Percentiles rank a stretch among this genome's conserved stretches.
Evolutionary conservation across 805 yeast species (phyloP).

Genomic region (Starmera caribaea): DNA sequence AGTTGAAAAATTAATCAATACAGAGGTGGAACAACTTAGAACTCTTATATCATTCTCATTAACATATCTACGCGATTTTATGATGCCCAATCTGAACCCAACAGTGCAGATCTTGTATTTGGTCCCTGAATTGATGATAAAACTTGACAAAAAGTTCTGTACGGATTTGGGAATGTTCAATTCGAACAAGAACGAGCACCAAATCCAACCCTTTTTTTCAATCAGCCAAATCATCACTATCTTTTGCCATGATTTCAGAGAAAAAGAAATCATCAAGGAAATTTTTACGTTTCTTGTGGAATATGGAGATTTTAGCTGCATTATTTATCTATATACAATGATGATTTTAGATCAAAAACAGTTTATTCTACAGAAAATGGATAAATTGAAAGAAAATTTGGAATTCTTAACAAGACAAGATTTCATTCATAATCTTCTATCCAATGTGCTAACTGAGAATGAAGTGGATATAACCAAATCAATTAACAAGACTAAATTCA

Average conservation of each 20-base stretch:
- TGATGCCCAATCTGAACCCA: slow-evolving; percentile 62
- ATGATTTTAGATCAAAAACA: slow-evolving; percentile 37
- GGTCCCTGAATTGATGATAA: slow-evolving; percentile 51
- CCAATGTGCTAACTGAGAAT: slow-evolving; percentile 16
- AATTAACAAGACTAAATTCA: slow-evolving; percentile 14
- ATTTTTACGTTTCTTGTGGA: slow-evolving; percentile 66
- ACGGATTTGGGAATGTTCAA: slow-evolving; percentile 18
- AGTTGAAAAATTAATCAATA: slow-evolving; percentile 35
- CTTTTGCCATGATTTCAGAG: slow-evolving; percentile 60
- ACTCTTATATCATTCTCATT: slow-evolving; percentile 49
- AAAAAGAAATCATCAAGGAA: slow-evolving; percentile 37
- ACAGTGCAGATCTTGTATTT: slow-evolving; percentile 57
- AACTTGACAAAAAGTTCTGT: slow-evolving; percentile 36
- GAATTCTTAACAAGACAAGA: slow-evolving; percentile 24
- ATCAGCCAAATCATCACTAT: slow-evolving; percentile 71
- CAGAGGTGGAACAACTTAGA: slow-evolving; percentile 15
- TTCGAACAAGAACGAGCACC: slow-evolving; percentile 2
- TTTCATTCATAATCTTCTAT: slow-evolving; percentile 29
- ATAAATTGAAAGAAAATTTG: slow-evolving; percentile 21
- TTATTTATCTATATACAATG: slow-evolving; percentile 54
- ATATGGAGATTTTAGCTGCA: slow-evolving; percentile 40
- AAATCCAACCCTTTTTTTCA: slow-evolving; percentile 55
- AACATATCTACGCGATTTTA: slow-evolving; percentile 68
- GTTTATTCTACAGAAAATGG: slow-evolving; percentile 26
- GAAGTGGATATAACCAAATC: slow-evolving; percentile 17